These are phyloP conservation scores for Moniliophthora roreri DNA, from an alignment of 1,284 basidiomycete species.

Conservation along the genomic window DNA sequence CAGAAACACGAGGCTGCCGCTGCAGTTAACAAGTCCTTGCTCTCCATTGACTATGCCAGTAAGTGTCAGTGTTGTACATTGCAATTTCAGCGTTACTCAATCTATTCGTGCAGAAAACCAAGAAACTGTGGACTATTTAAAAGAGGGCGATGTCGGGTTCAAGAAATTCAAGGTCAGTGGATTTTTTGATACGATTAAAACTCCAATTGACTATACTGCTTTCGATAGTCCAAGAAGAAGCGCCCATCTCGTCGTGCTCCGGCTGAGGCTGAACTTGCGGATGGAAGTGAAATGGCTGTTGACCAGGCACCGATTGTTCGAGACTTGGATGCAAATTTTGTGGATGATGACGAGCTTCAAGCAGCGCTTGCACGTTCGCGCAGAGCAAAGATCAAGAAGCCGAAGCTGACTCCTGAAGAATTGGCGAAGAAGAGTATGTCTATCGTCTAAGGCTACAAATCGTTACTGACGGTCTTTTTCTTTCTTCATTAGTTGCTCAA, in stretches of 20 bases:
- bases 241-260: slow-evolving; percentile 71
- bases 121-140: slow-evolving; percentile 84
- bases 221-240: slow-evolving; percentile 84
- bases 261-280: slow-evolving; percentile 56
- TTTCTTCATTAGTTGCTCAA: slow-evolving; percentile 56
- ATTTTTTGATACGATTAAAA: slow-evolving; percentile 12
- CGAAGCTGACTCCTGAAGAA: slow-evolving; percentile 82
- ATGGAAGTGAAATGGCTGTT: slow-evolving; percentile 71
- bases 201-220: slow-evolving; percentile 4
- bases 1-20: slow-evolving; percentile 59
- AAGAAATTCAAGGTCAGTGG: slow-evolving; percentile 82
- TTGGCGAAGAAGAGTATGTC: slow-evolving; percentile 76
- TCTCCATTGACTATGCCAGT: slow-evolving; percentile 93
- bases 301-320: slow-evolving; percentile 67
- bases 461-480: slow-evolving; percentile 13
- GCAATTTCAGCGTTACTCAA: slow-evolving; percentile 5
- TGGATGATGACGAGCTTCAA: slow-evolving; percentile 98
- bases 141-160: slow-evolving; percentile 91
- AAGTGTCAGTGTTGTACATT: slow-evolving; percentile 30
- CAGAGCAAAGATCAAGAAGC: slow-evolving; percentile 77
- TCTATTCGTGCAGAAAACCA: slow-evolving; percentile 69
- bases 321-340: slow-evolving; percentile 84
- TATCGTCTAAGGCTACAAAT: neutral
- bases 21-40: slow-evolving; percentile 74
- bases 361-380: slow-evolving; percentile 87